Percentiles rank a stretch among this genome's conserved stretches.
phyloP scores from a whole-genome alignment of 2,329 filamentous ascomycete species.

The Aureobasidium sp. region DNA sequence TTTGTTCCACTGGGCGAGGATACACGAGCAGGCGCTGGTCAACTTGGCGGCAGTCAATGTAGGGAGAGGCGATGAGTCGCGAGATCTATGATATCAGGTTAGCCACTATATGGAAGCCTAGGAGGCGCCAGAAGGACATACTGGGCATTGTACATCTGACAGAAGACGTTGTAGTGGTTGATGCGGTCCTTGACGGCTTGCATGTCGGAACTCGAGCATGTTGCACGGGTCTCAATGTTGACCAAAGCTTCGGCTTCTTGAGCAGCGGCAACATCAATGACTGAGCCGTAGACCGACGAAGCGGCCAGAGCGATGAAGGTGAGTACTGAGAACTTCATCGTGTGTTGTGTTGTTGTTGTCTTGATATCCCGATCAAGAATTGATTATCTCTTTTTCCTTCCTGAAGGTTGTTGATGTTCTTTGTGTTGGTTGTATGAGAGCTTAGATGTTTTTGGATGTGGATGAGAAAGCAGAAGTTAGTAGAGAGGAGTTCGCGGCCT shows the following conservation, averaged over 20 bases:
- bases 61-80: constrained; percentile 9
- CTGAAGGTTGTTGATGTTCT: not conserved
- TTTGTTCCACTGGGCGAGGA: constrained; percentile 7
- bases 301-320: constrained; percentile 12
- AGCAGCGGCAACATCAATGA: not conserved
- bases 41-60: not conserved
- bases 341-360: not conserved
- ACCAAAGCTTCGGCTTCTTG: not conserved
- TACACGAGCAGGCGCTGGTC: constrained; percentile 1
- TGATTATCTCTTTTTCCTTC: not conserved
- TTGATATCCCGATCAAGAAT: constrained; percentile 11
- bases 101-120: not conserved
- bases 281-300: constrained; percentile 9
- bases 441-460: constrained; percentile 11
- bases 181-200: constrained; percentile 11
- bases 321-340: constrained; percentile 13
- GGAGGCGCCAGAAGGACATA: not conserved
- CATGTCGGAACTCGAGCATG: constrained; percentile 8
- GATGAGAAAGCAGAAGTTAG: not conserved
- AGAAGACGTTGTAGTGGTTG: constrained; percentile 15
- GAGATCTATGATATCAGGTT: not conserved
- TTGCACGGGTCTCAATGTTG: constrained; percentile 10
- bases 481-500: not conserved
- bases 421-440: not conserved
- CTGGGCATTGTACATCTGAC: constrained; percentile 8